Percentiles rank a stretch among this genome's conserved stretches.
Conservation (phyloP, 768 basidiomycete genomes). For the Termitomyces bulborhizus region DNA sequence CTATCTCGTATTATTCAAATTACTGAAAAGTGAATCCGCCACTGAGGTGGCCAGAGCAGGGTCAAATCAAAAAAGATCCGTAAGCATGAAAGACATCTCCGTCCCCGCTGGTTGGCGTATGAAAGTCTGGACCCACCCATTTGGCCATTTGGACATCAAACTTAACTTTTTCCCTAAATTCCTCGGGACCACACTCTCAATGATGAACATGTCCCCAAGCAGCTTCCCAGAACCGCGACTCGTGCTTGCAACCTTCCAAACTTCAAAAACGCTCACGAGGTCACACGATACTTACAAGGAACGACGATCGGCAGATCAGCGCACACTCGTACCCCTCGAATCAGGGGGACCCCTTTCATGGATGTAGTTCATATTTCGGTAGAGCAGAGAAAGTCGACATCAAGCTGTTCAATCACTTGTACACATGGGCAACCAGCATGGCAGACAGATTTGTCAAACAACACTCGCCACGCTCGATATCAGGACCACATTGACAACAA, state of each 20-base stretch:
- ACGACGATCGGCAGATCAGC: not conserved
- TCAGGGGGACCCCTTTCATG: not conserved
- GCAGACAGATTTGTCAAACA: no score
- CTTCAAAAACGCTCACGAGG: not conserved
- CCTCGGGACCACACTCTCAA: not conserved
- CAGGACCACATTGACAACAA: not conserved
- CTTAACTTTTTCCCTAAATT: not conserved
- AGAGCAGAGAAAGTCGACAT: not conserved
- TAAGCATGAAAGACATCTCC: no score
- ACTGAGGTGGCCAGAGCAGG: not conserved
- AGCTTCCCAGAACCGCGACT: not conserved
- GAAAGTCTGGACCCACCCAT: not conserved
- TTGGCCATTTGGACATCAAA: not conserved
- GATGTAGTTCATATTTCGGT: not conserved
- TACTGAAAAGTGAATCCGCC: not conserved
- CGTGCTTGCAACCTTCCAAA: not conserved
- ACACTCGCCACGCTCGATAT: not conserved
- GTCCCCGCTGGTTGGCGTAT: not conserved
- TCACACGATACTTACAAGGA: not conserved
- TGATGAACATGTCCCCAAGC: not conserved
- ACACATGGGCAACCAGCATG: not conserved
- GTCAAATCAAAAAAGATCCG: no score
- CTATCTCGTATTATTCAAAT: no score
- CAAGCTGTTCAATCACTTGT: not conserved
- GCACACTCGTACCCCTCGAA: not conserved